Evolutionary conservation across 768 basidiomycete species (phyloP), one percentile per base, ranked within the genome.

Genomic region (Trametes cinnabarina): DNA sequence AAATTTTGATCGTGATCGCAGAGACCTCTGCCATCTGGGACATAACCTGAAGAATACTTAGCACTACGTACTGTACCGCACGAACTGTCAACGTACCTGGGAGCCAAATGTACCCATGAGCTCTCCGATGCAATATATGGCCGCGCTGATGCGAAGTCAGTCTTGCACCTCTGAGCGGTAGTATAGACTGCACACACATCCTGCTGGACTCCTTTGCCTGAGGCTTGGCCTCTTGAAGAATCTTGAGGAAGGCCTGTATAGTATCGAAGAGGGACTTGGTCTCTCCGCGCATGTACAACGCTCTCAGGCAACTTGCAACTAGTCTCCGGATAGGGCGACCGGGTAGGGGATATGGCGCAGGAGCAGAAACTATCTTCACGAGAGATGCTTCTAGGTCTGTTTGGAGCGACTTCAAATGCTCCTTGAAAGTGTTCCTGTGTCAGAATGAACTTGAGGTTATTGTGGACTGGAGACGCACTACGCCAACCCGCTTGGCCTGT

Each of bases 1-100:
- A 79, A 0, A 87, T 82, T 69, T 86, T 92, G 41, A 91, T 71
- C 0, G 86, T 77, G 0, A 84, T 76, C 1, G 78, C 74, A 19
- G 83, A 75, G 32, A 95, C 89, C 68, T 98, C 96, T 26, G 87
- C 81, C 85, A 95, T 88, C 64, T 94, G 89, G 0, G 94, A 97
- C 94, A 98, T 96, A 69, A 94, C 86, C 92, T 98, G 47, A 32
- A 32, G 30, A 32, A 7, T 32, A 32, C 30, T 32, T 32, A 32
- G 30, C 30, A 32, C 30, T 32, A 32, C 30, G 30, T 12, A 32
- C 12, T 41, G 51, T 44, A 17, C 26, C 17, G 44, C 39, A 26
- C 5, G 7, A 52, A 39, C 12, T 9, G 22, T 28, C n/a, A 34
- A 22, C 86, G 54, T 68, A 90, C 94, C 76, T 97, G 91, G 4